Conservation (phyloP, 1,284 basidiomycete species). For the Mycena citricolor region DNA sequence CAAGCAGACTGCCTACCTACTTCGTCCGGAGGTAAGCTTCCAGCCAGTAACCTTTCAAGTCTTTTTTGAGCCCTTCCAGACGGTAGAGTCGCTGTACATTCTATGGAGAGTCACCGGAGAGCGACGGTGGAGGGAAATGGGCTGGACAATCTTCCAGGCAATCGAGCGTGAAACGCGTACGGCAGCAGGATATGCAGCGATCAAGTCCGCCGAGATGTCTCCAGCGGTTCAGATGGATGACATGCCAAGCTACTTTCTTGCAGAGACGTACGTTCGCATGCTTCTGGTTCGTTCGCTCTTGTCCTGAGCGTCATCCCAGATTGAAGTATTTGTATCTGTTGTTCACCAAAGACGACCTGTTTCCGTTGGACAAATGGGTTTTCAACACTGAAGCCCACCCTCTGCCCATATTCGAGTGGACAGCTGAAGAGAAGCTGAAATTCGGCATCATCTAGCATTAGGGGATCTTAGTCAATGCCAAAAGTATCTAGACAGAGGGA, state of each 20-base stretch:
- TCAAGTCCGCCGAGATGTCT: constrained; percentile 37
- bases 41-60: too few relatives aligned
- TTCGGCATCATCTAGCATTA: constrained; percentile 18
- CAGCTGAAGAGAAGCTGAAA: constrained; percentile 41
- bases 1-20: constrained; percentile 32
- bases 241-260: constrained; percentile 41
- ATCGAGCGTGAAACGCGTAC: constrained; percentile 46
- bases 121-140: constrained; percentile 51
- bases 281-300: neutral
- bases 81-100: constrained; percentile 50
- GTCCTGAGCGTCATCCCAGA: constrained; percentile 31
- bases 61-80: constrained; percentile 29
- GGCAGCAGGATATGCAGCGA: constrained; percentile 42
- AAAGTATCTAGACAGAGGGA: too few relatives aligned
- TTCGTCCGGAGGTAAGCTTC: constrained; percentile 47
- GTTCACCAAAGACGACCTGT: constrained; percentile 53
- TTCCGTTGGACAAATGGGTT: constrained; percentile 74
- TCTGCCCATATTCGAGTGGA: constrained; percentile 73
- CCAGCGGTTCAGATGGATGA: constrained; percentile 35
- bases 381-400: constrained; percentile 88
- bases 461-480: too few relatives aligned
- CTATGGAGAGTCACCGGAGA: constrained; percentile 54
- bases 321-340: constrained; percentile 69
- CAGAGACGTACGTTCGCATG: constrained; percentile 21
- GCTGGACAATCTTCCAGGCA: constrained; percentile 59